phyloP scores from a whole-genome alignment of 1,139 yeast genomes.

The Debaryomyces singareniensis region DNA sequence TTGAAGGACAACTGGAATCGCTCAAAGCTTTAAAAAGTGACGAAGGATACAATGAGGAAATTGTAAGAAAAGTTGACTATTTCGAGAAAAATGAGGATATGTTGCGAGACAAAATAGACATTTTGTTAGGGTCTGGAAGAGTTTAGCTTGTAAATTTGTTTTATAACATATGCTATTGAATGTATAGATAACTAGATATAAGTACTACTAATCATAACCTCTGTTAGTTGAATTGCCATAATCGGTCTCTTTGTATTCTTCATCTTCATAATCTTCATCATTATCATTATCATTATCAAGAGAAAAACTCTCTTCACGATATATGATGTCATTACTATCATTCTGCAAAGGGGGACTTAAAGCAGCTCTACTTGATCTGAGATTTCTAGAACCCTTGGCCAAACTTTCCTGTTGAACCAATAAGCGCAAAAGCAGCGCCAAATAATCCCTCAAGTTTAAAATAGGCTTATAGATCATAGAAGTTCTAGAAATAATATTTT shows the following conservation, averaged over 20 bases:
- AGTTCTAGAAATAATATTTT: constrained; percentile 12
- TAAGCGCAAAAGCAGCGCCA: constrained; percentile 18
- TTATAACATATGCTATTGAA: too few relatives aligned
- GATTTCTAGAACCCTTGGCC: constrained; percentile 1
- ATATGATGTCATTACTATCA: too few relatives aligned
- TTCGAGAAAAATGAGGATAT: constrained; percentile 65
- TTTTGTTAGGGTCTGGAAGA: constrained; percentile 45
- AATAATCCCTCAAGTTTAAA: constrained; percentile 19
- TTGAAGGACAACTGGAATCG: constrained; percentile 68
- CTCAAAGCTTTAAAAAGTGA: constrained; percentile 76
- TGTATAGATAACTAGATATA: background rate
- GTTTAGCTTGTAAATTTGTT: constrained; percentile 11
- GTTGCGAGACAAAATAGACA: constrained; percentile 68
- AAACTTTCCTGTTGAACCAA: constrained; percentile 14
- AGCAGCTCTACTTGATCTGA: too few relatives aligned
- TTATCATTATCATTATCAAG: constrained; percentile 9
- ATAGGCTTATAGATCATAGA: constrained; percentile 23
- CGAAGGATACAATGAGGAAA: constrained; percentile 86
- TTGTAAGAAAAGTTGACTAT: constrained; percentile 76
- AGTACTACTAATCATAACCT: background rate
- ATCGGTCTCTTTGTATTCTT: constrained; percentile 11
- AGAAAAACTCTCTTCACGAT: too few relatives aligned
- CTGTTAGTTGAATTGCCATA: constrained; percentile 10
- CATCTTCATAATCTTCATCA: constrained; percentile 10
- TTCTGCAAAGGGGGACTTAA: too few relatives aligned